A percentile compares a stretch with the other conserved stretches of the same genome.
Evolutionary conservation across 2,329 filamentous ascomycete genomes (phyloP).

Genomic region (Penicillium sp.): DNA sequence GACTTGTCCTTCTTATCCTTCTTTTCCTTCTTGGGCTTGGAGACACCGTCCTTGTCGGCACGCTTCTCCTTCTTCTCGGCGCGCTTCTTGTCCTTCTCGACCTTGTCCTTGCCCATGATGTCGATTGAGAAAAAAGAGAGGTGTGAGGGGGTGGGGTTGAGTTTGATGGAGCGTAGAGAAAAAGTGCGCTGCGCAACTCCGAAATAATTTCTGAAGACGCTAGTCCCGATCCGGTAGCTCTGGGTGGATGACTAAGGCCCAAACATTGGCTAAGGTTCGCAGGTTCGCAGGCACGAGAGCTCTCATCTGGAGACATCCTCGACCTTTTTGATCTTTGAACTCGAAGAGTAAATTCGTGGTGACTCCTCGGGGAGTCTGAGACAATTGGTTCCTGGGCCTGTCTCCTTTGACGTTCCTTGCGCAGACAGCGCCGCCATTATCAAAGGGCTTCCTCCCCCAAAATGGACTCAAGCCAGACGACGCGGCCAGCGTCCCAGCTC

Average conservation of each 20-base stretch:
- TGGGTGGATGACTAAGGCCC: conserved; percentile 22
- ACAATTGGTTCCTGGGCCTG: background rate
- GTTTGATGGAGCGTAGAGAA: conserved; percentile 24
- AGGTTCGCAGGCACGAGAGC: too few species aligned
- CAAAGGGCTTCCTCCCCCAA: background rate
- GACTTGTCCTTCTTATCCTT: conserved; percentile 50
- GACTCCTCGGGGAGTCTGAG: background rate
- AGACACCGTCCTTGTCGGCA: conserved; percentile 50
- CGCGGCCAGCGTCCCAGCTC: conserved; percentile 64
- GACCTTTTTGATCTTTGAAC: background rate
- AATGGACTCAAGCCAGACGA: conserved; percentile 47
- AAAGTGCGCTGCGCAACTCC: conserved; percentile 22
- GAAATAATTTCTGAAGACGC: conserved; percentile 40
- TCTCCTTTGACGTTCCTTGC: background rate
- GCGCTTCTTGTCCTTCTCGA: conserved; percentile 52
- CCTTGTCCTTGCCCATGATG: conserved; percentile 52
- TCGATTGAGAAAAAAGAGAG: conserved; percentile 22
- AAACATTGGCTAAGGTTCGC: too few species aligned
- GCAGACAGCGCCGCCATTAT: background rate
- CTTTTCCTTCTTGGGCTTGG: conserved; percentile 53
- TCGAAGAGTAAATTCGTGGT: background rate
- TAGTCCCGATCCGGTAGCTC: conserved; percentile 34
- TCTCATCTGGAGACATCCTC: too few species aligned
- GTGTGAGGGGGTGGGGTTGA: conserved; percentile 25
- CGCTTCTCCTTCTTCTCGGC: conserved; percentile 50